Conservation (phyloP, 1,284 basidiomycete genomes). For the Boletus subluridellus region DNA sequence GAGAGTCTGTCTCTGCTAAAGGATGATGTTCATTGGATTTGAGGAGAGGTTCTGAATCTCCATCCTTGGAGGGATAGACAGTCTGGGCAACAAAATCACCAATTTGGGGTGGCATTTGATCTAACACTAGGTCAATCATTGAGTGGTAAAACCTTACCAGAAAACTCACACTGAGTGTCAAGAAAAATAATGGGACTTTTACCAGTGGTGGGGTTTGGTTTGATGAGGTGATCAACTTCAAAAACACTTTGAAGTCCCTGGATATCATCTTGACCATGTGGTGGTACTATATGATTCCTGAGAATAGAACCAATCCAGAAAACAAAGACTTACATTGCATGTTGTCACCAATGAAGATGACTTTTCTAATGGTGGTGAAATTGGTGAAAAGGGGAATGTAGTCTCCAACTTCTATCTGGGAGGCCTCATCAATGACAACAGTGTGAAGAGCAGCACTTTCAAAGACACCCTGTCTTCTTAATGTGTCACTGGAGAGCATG, state of each 20-base stretch:
- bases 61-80: slow-evolving; percentile 50
- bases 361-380: slow-evolving; percentile 29
- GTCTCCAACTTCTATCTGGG: slow-evolving; percentile 45
- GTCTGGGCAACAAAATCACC: slow-evolving; percentile 64
- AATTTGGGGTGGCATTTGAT: slow-evolving; percentile 75
- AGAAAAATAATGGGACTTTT: slow-evolving; percentile 43
- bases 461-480: slow-evolving; percentile 36
- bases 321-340: slow-evolving; percentile 40
- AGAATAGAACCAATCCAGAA: neutral
- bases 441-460: slow-evolving; percentile 33
- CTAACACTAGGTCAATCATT: slow-evolving; percentile 34
- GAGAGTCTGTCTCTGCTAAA: slow-evolving; percentile 35
- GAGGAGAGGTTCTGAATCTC: slow-evolving; percentile 32
- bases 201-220: slow-evolving; percentile 17
- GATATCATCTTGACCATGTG: slow-evolving; percentile 54
- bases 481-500: slow-evolving; percentile 55
- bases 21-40: slow-evolving; percentile 48
- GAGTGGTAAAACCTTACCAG: neutral
- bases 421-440: slow-evolving; percentile 48
- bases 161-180: slow-evolving; percentile 53
- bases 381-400: slow-evolving; percentile 40
- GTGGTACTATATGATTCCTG: slow-evolving; percentile 44
- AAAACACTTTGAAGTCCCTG: slow-evolving; percentile 54
- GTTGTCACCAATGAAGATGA: slow-evolving; percentile 45
- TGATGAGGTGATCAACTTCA: slow-evolving; percentile 47